Conservation (phyloP, 768 basidiomycete species). For the Tulasnella sp. region DNA sequence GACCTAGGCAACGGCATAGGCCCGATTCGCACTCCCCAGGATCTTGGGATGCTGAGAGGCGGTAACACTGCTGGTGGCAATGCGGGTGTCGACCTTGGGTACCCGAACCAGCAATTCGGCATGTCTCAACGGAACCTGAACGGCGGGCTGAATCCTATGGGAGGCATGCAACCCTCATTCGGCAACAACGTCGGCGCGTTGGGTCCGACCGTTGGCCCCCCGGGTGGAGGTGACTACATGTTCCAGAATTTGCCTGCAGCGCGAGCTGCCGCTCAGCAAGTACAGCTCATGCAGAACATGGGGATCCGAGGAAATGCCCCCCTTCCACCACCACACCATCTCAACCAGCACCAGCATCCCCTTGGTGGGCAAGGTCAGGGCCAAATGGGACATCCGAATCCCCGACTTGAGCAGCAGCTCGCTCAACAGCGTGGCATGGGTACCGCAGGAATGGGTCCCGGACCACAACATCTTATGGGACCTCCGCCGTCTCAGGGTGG, state of each 20-base stretch:
- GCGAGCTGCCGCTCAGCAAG: no score
- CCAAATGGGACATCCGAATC: no score
- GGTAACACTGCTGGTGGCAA: slow-evolving; percentile 10
- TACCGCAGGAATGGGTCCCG: not conserved
- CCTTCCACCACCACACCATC: no score
- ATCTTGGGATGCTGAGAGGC: slow-evolving; percentile 5
- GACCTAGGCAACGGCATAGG: slow-evolving; percentile 8
- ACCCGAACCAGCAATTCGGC: not conserved
- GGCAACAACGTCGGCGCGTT: no score
- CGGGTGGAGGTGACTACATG: no score
- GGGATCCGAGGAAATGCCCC: no score
- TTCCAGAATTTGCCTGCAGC: no score
- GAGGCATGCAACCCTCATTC: no score
- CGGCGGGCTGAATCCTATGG: not conserved
- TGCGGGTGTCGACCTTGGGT: not conserved
- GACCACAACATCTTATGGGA: not conserved
- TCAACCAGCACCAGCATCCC: no score
- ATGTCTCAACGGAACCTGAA: not conserved
- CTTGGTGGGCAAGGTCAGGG: no score
- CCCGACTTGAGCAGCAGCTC: not conserved
- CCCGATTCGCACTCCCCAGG: slow-evolving; percentile 1
- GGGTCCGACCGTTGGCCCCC: no score
- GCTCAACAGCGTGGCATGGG: not conserved
- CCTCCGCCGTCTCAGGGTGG: not conserved
- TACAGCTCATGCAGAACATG: no score